Evolutionary conservation across 2,329 filamentous ascomycete genomes (phyloP), one percentile per base, ranked within the genome.

Genomic region (Blastomyces parvus): DNA sequence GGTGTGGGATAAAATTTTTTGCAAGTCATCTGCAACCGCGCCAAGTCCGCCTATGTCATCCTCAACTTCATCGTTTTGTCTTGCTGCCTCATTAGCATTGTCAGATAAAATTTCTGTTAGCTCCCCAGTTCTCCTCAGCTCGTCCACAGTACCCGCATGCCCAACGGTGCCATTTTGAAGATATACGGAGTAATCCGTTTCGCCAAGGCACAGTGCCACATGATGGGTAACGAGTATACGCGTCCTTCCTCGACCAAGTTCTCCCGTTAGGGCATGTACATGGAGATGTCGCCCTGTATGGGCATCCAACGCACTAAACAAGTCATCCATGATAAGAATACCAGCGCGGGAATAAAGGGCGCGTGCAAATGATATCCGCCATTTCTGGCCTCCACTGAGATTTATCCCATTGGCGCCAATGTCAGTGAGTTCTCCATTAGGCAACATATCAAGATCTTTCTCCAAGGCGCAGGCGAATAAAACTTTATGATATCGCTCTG

Each of bases 321-420:
- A 89, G 70, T 95, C 90, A 72, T 95, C 90, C 69, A 94, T 80
- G 22, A 94, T 79, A 5, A 95, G 78, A 66, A 91, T 86, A 0
- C 88, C 86, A 0, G 88, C 89, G 17, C 89, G 82, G 1, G 89
- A 92, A 73, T 94, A 94, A 22, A 94, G 79, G 0, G 90, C 89
- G 57, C 90, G 81, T 1, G 90, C 90, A 68, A 95, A 85, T 0
- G 88, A 90, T 40, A 94, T 83, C 61, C 90, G 84, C 88, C 90
- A 92, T 70, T 89, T 86, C 74, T 95, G 90, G 0, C 90, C 91
- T 66, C 91, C 90, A 65, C 87, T 91, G 7, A 95, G 79, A 68
- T 93, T 92, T 68, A 94, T 89, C 7, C 90, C 90, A 66, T 93
- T 92, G 2, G 89, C 88, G 13, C 90, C 90, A 61, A 95, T 89